These are phyloP conservation scores for Zygoascus bituminiphila DNA, from an alignment of 805 yeast species.

Conservation along the genomic window DNA sequence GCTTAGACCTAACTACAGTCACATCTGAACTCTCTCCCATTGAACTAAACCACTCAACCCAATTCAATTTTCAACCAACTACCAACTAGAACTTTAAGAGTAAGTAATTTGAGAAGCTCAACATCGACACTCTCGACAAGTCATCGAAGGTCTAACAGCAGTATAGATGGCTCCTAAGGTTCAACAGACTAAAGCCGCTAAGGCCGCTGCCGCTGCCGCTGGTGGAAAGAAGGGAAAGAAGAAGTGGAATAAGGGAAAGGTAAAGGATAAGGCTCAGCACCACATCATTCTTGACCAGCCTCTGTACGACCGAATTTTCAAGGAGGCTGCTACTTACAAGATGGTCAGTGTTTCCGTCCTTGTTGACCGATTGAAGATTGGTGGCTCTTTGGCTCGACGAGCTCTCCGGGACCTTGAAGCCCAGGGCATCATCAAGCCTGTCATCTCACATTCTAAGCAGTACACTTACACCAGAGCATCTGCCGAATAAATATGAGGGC, in stretches of 20 bases:
- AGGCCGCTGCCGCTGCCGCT: constrained; percentile 99
- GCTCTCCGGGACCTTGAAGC: constrained; percentile 93
- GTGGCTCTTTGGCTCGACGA: constrained; percentile 98
- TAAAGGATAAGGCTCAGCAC: constrained; percentile 99
- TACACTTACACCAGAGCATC: constrained; percentile 59
- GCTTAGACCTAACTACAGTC: not conserved
- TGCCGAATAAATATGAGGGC: constrained; percentile 3
- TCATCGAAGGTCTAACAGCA: not conserved
- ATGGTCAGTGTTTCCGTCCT: constrained; percentile 95
- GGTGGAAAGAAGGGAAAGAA: constrained; percentile 99
- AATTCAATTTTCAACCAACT: not conserved
- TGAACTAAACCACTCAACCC: not conserved
- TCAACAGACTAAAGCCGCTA: constrained; percentile 99
- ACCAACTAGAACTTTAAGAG: not conserved
- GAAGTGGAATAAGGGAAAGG: constrained; percentile 99
- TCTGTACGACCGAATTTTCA: constrained; percentile 97
- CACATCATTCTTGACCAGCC: constrained; percentile 95
- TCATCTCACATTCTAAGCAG: constrained; percentile 94
- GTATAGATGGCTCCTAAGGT: constrained; percentile 97
- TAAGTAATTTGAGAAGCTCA: too few species aligned
- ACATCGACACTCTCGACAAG: not conserved
- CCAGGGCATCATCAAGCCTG: constrained; percentile 91
- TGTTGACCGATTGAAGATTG: constrained; percentile 98
- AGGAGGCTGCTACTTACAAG: constrained; percentile 99
- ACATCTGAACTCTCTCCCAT: not conserved